phyloP scores from a whole-genome alignment of 805 yeast species.

The Maudiozyma turicensis region DNA sequence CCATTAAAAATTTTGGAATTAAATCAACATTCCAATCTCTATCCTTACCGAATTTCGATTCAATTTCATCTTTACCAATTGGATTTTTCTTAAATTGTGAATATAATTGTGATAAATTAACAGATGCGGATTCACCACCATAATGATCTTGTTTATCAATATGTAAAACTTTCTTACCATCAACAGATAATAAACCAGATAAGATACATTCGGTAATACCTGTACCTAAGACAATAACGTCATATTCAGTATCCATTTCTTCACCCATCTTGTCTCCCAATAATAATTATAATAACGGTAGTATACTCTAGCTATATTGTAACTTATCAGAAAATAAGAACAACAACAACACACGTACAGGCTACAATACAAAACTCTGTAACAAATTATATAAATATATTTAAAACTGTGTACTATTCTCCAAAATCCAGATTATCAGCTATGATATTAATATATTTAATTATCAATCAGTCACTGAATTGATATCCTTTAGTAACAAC shows the following conservation, averaged over 20 bases:
- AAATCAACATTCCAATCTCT: conserved; percentile 97
- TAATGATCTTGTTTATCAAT: conserved; percentile 94
- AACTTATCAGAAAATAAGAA: too few relatives aligned
- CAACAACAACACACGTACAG: too few relatives aligned
- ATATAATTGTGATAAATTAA: conserved; percentile 61
- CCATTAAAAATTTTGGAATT: conserved; percentile 95
- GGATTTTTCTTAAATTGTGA: conserved; percentile 78
- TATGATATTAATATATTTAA: too few relatives aligned
- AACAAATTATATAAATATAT: too few relatives aligned
- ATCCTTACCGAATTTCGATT: conserved; percentile 71
- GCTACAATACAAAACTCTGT: too few relatives aligned
- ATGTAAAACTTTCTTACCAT: conserved; percentile 94
- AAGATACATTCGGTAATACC: conserved; percentile 96
- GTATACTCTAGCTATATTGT: neutral
- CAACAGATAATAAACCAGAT: conserved; percentile 91
- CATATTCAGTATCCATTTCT: conserved; percentile 89
- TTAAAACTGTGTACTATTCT: too few relatives aligned
- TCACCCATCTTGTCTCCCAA: conserved; percentile 5
- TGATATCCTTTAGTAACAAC: too few relatives aligned
- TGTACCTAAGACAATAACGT: conserved; percentile 86
- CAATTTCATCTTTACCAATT: conserved; percentile 53
- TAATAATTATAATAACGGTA: neutral
- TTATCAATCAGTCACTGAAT: too few relatives aligned
- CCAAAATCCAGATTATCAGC: too few relatives aligned
- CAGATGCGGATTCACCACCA: conserved; percentile 86